A percentile compares a stretch with the other conserved stretches of the same genome.
These are phyloP conservation scores for Speleostelium caveatum DNA, from an alignment of 78 protist species.

Conservation along the genomic window DNA sequence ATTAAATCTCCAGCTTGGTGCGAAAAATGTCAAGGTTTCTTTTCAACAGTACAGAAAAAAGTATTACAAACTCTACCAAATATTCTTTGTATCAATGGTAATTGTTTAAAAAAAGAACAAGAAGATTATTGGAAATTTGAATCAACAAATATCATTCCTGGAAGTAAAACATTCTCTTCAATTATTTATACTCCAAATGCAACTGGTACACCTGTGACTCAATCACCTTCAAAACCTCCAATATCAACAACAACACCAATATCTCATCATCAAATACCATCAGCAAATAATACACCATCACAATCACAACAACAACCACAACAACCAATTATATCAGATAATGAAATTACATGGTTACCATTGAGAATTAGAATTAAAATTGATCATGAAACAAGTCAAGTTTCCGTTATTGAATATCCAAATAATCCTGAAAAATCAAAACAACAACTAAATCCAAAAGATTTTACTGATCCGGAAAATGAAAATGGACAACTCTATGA, in stretches of 20 bases:
- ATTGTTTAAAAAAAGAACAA: conserved; percentile 61
- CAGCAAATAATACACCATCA: neutral
- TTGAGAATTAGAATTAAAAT: conserved; percentile 54
- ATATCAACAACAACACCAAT: too few species aligned
- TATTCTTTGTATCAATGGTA: conserved; percentile 64
- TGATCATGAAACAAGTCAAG: conserved; percentile 7
- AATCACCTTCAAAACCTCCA: too few species aligned
- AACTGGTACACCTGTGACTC: neutral
- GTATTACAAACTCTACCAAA: conserved; percentile 56
- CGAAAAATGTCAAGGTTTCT: conserved; percentile 60
- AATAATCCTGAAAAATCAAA: conserved; percentile 34
- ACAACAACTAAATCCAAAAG: neutral
- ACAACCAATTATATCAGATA: neutral
- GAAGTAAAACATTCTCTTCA: conserved; percentile 31
- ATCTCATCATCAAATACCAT: neutral
- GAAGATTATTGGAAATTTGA: conserved; percentile 78
- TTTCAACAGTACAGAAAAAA: conserved; percentile 53
- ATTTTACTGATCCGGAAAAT: neutral
- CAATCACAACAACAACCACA: neutral
- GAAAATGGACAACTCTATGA: conserved; percentile 71
- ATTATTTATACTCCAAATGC: too few species aligned
- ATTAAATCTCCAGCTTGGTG: conserved; percentile 80
- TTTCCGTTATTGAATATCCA: conserved; percentile 48
- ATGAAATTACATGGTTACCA: conserved; percentile 60
- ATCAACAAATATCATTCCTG: conserved; percentile 34